Evolutionary conservation across 495 filamentous ascomycete genomes (phyloP).

Genomic region (Tuber magnatum): DNA sequence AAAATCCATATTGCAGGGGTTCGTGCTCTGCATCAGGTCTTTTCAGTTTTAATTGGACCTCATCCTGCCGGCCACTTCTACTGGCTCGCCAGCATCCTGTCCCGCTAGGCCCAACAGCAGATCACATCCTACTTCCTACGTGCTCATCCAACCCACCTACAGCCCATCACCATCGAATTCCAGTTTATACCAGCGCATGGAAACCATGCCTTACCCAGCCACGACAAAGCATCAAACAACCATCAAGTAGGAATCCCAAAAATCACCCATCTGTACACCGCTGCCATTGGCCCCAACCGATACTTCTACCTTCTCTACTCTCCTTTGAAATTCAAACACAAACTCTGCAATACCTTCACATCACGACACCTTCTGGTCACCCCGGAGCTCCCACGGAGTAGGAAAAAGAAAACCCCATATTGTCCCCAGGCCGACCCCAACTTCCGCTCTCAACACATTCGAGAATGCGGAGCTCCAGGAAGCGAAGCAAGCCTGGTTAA

Average conservation of each 20-base stretch:
- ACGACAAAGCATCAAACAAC: slow-evolving; percentile 23
- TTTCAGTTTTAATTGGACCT: slow-evolving; percentile 36
- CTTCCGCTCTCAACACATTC: slow-evolving; percentile 22
- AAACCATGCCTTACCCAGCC: slow-evolving; percentile 26
- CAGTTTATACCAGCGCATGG: slow-evolving; percentile 6
- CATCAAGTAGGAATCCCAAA: slow-evolving; percentile 15
- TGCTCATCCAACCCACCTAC: slow-evolving; percentile 12
- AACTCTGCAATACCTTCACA: slow-evolving; percentile 16
- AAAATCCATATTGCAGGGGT: slow-evolving; percentile 7
- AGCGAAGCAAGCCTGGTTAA: background rate
- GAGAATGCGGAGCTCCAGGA: slow-evolving; percentile 26
- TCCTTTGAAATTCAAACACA: slow-evolving; percentile 13
- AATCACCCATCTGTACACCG: slow-evolving; percentile 27
- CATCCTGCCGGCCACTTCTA: slow-evolving; percentile 24
- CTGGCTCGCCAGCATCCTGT: background rate
- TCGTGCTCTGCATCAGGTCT: slow-evolving; percentile 37
- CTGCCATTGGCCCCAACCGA: slow-evolving; percentile 37
- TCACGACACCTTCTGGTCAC: slow-evolving; percentile 19
- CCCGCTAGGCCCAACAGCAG: slow-evolving; percentile 20
- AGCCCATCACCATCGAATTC: slow-evolving; percentile 16
- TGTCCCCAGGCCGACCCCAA: slow-evolving; percentile 6
- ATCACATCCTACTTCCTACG: slow-evolving; percentile 16
- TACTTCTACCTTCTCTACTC: slow-evolving; percentile 10
- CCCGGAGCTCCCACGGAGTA: slow-evolving; percentile 20
- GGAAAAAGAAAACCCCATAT: slow-evolving; percentile 14